Conservation (phyloP, 2,329 filamentous ascomycete species). For the Penicillium sp. region DNA sequence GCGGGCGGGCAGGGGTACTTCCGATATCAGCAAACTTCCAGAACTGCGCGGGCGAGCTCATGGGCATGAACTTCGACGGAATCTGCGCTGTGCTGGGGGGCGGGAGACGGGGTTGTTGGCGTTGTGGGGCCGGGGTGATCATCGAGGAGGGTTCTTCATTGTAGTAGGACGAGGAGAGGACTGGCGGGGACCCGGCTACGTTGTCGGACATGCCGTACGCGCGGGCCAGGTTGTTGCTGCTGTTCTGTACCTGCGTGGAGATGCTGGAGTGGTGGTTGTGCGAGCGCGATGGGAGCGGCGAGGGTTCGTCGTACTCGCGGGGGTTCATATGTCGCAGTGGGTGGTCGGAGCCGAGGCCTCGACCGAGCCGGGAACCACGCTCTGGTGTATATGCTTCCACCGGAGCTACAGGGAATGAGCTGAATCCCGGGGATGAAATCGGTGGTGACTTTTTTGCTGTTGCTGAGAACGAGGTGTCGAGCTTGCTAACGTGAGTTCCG, state of each 20-base stretch:
- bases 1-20: conserved; percentile 42
- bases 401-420: conserved; percentile 40
- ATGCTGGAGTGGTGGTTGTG: conserved; percentile 24
- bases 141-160: conserved; percentile 47
- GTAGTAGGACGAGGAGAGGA: conserved; percentile 49
- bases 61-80: conserved; percentile 51
- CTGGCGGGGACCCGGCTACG: conserved; percentile 42
- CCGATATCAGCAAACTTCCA: conserved; percentile 50
- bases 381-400: conserved; percentile 49
- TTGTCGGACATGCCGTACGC: conserved; percentile 42
- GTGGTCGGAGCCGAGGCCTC: conserved; percentile 28
- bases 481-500: conserved; percentile 29
- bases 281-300: conserved; percentile 38
- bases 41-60: conserved; percentile 51
- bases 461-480: conserved; percentile 41
- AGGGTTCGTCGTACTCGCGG: conserved; percentile 42
- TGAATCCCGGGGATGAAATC: conserved; percentile 39
- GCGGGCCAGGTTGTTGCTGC: conserved; percentile 28
- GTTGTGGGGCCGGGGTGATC: conserved; percentile 48
- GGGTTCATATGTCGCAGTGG: conserved; percentile 31
- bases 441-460: conserved; percentile 36
- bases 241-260: conserved; percentile 18
- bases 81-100: conserved; percentile 49
- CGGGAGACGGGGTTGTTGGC: conserved; percentile 47
- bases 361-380: conserved; percentile 39